These are phyloP conservation scores for Rhodotorula toruloides DNA, from an alignment of 768 basidiomycete species.

Conservation along the genomic window DNA sequence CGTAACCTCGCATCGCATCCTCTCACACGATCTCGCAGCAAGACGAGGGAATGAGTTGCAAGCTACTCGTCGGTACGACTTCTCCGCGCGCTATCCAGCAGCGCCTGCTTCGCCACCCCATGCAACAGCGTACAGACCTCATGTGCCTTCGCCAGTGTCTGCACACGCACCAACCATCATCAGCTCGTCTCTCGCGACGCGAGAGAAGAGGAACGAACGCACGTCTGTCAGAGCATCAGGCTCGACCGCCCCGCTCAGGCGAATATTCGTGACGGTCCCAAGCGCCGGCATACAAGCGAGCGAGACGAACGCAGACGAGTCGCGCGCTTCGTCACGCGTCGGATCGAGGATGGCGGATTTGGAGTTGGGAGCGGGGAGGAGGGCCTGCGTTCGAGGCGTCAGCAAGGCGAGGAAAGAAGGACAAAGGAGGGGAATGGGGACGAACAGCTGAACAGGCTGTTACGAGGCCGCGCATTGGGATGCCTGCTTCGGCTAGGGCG, in stretches of 20 bases:
- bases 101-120: slow-evolving; percentile 19
- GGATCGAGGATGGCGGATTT: slow-evolving; percentile 62
- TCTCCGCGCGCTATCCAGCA: too few species aligned
- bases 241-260: slow-evolving; percentile 46
- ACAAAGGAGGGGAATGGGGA: slow-evolving; percentile 1
- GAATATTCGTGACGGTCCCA: slow-evolving; percentile 72
- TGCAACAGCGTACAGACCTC: slow-evolving; percentile 19
- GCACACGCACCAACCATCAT: not conserved
- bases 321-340: slow-evolving; percentile 59
- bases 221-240: not conserved
- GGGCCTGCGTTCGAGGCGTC: slow-evolving; percentile 46
- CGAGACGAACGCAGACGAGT: slow-evolving; percentile 63
- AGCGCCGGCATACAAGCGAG: slow-evolving; percentile 84
- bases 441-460: slow-evolving; percentile 73
- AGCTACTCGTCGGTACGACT: too few species aligned
- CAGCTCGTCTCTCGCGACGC: not conserved
- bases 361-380: slow-evolving; percentile 29
- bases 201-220: not conserved
- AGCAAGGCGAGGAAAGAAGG: slow-evolving; percentile 42
- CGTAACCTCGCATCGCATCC: too few species aligned
- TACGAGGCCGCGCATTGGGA: slow-evolving; percentile 84
- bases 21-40: too few species aligned
- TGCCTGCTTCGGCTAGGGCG: slow-evolving; percentile 85
- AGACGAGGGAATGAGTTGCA: not conserved
- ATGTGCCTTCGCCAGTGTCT: not conserved